Evolutionary conservation across 768 basidiomycete species (phyloP), one percentile per base, ranked within the genome.

Genomic region (Boletales sp.): DNA sequence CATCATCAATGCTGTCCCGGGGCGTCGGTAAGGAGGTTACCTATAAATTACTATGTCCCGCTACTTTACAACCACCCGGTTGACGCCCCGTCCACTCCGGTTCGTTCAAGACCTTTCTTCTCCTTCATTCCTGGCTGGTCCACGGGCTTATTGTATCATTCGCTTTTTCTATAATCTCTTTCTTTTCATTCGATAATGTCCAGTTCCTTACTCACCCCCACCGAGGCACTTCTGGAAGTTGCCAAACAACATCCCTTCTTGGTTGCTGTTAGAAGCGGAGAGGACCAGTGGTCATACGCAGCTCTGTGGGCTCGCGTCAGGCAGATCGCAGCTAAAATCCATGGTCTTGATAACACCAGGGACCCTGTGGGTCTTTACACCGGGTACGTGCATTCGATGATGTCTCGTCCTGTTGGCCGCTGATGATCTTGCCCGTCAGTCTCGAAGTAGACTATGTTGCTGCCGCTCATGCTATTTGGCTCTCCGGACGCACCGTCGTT

Each of bases 301-400:
- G 65, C 61, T 46, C 56, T 66, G n/a, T 66, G 65, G 65, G 57
- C 63, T 48, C 65, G 65, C 40, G 56, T 67, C 48, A 55, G 58
- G 48, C 36, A 37, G 36, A 37, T 37, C 17, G 36, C 36, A 17
- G 36, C n/a, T 18, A 37, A 49, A 45, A 56, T 67, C 17, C 31
- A 38, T 40, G 48, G 36, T 32, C 50, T 64, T 41, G 57, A 56
- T 44, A 32, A 45, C 34, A 35, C 53, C 38, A 39, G 56, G 42
- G 42, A 50, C 37, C 46, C 63, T 41, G 48, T 67, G 14, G 65
- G 65, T 46, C 58, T 66, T 45, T 40, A 59, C 47, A 62, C 64
- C 54, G 54, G 58, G 65, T 67, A 40, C 39, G 58, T 32, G n/a
- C 28, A 11, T 18, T 10, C 25, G 4, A 10, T 25, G 40, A 28